Evolutionary conservation across 1,284 basidiomycete species (phyloP).

Genomic region (Ganoderma sp.): DNA sequence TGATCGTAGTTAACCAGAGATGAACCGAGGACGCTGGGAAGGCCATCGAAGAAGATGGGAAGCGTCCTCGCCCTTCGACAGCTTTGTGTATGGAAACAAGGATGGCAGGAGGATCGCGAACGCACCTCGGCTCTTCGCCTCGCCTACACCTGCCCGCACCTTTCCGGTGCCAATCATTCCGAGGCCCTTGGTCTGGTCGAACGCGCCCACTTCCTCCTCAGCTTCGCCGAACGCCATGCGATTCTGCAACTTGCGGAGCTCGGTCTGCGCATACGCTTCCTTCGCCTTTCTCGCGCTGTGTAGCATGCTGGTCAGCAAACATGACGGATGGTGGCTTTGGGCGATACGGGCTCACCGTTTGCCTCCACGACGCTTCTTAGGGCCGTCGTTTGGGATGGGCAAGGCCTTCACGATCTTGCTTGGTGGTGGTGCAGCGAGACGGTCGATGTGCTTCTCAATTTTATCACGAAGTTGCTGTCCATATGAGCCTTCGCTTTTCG

Average conservation of each 20-base stretch:
- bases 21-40: slow-evolving; percentile 2
- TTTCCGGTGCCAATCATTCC: slow-evolving; percentile 97
- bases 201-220: slow-evolving; percentile 95
- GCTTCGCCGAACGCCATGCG: slow-evolving; percentile 95
- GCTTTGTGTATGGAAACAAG: background rate
- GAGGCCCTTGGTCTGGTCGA: slow-evolving; percentile 95
- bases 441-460: slow-evolving; percentile 90
- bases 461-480: slow-evolving; percentile 84
- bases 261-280: slow-evolving; percentile 96
- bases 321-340: background rate
- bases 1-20: background rate
- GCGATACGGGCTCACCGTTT: slow-evolving; percentile 67
- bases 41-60: slow-evolving; percentile 4
- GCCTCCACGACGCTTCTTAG: slow-evolving; percentile 94
- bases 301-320: background rate
- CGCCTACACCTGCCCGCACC: slow-evolving; percentile 85
- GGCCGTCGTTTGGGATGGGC: slow-evolving; percentile 95
- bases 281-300: slow-evolving; percentile 92
- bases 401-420: slow-evolving; percentile 93
- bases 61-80: slow-evolving; percentile 7
- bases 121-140: slow-evolving; percentile 87
- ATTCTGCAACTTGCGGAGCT: slow-evolving; percentile 96
- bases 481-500: slow-evolving; percentile 64
- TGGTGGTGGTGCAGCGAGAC: slow-evolving; percentile 93
- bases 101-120: slow-evolving; percentile 17